A percentile compares a stretch with the other conserved stretches of the same genome.
These are phyloP conservation scores for Torulaspora franciscae DNA, from an alignment of 805 yeast genomes.

Conservation along the genomic window DNA sequence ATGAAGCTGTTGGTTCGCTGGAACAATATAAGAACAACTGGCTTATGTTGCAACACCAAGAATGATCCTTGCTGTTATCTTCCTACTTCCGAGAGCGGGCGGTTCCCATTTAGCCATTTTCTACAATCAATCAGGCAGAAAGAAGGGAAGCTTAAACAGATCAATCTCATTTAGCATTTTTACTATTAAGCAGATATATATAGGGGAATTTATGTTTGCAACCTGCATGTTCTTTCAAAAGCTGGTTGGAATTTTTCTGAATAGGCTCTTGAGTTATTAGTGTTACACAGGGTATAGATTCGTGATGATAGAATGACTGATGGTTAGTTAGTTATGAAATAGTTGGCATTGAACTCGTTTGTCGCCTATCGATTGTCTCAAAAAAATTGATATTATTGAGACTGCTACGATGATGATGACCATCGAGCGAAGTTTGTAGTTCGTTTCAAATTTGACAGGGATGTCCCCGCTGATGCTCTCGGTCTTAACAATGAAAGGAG, in stretches of 20 bases:
- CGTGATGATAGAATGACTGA: not conserved
- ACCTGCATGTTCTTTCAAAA: constrained; percentile 2
- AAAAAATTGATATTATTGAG: not conserved
- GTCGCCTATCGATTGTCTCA: not conserved
- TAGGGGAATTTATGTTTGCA: constrained; percentile 7
- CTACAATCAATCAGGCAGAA: not conserved
- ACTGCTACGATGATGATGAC: constrained; percentile 1
- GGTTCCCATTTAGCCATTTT: not conserved
- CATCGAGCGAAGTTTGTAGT: constrained; percentile 3
- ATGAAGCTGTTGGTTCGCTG: constrained; percentile 34
- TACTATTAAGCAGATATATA: constrained; percentile 1
- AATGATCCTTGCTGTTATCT: constrained; percentile 1
- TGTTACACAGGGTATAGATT: not conserved
- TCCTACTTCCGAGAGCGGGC: not conserved
- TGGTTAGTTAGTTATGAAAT: not conserved
- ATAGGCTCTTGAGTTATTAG: not conserved
- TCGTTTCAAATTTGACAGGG: not conserved
- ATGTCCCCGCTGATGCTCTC: constrained; percentile 2
- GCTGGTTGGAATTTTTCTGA: not conserved
- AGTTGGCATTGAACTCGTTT: not conserved
- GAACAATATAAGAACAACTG: constrained; percentile 38
- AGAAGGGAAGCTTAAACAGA: not conserved
- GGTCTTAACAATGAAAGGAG: constrained; percentile 4
- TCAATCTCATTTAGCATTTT: constrained; percentile 8
- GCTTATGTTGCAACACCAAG: constrained; percentile 35